Percentiles rank a stretch among this genome's conserved stretches.
Evolutionary conservation across 2,329 filamentous ascomycete species (phyloP).

Genomic region (Fusarium mundagurra): DNA sequence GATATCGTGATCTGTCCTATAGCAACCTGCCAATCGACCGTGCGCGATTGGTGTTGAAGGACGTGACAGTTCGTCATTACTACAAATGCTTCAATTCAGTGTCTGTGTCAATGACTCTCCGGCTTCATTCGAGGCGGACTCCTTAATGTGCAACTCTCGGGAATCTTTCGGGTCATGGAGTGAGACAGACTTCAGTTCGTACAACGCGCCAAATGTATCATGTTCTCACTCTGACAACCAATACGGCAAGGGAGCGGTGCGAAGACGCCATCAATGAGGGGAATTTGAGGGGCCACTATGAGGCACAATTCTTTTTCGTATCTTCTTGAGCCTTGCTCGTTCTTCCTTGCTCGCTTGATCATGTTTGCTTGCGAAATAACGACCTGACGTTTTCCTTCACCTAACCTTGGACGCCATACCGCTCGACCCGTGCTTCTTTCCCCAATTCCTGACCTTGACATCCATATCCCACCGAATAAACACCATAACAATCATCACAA

Average conservation of each 20-base stretch:
- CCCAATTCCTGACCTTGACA: conserved; percentile 24
- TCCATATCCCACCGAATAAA: conserved; percentile 36
- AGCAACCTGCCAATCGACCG: neutral
- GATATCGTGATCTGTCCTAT: no score
- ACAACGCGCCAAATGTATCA: neutral
- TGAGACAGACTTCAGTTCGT: neutral
- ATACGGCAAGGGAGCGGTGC: neutral
- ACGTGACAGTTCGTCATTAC: neutral
- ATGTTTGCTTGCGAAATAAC: neutral
- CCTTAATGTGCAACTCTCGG: neutral
- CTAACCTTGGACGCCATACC: neutral
- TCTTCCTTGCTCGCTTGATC: neutral
- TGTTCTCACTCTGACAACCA: neutral
- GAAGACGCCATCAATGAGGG: neutral
- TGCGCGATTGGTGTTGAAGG: neutral
- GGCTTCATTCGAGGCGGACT: neutral
- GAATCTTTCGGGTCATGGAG: neutral
- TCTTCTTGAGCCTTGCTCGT: neutral
- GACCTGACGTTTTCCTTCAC: neutral
- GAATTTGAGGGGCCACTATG: neutral
- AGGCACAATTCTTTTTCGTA: neutral
- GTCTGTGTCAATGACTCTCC: neutral
- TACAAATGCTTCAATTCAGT: neutral
- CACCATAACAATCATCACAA: conserved; percentile 32
- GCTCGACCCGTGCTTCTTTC: conserved; percentile 15